Conservation (phyloP, 2,329 filamentous ascomycete species). For the Aspergillus amoenus region DNA sequence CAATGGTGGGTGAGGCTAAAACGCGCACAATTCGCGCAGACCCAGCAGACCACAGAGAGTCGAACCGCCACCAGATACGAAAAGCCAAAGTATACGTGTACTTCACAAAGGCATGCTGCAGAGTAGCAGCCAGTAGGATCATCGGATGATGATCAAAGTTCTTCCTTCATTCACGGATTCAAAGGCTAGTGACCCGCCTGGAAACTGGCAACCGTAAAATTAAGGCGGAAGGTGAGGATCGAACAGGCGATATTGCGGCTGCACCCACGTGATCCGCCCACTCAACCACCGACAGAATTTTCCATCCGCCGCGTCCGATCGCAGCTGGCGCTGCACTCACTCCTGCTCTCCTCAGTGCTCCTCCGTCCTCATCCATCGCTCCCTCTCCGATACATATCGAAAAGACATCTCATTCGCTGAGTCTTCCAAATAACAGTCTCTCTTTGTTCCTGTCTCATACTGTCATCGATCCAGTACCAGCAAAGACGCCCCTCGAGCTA, state of each 20-base stretch:
- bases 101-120: too few species aligned
- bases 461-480: not conserved
- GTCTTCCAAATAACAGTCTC: not conserved
- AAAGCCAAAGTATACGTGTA: too few species aligned
- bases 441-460: not conserved
- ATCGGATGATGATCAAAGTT: too few species aligned
- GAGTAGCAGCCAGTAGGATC: too few species aligned
- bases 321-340: not conserved
- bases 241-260: not conserved
- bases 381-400: not conserved
- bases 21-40: conserved; percentile 38
- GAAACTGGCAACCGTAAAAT: not conserved
- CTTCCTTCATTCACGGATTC: not conserved
- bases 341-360: not conserved
- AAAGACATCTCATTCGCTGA: not conserved
- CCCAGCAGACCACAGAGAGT: not conserved
- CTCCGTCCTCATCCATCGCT: not conserved
- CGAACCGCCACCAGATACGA: not conserved
- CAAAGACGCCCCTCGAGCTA: not conserved
- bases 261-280: not conserved
- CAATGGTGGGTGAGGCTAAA: conserved; percentile 18
- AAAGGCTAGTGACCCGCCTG: not conserved
- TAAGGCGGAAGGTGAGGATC: not conserved
- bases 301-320: not conserved
- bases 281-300: conserved; percentile 3